Evolutionary conservation across 148 eudicot genomes (phyloP), one percentile per base, ranked within the genome.

Genomic region (Chenopodium quinoa): DNA sequence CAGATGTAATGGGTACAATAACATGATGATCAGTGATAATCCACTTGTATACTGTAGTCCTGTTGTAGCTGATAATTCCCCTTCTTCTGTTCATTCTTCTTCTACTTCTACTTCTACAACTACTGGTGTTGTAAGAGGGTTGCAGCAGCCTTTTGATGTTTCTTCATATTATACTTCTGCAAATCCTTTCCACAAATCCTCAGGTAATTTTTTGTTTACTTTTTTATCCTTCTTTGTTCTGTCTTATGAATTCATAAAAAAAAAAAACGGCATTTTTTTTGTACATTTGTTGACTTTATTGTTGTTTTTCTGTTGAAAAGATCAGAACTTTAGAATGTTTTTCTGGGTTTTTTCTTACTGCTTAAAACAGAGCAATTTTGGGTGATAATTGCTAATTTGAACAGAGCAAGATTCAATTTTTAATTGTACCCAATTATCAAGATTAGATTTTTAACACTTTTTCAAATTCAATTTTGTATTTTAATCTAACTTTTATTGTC

Each of bases 91-190:
- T 71, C 73, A 71, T 71, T 71, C 29, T 73, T 73, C 74, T 71
- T 32, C 73, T 31, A 27, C 71, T 29, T 54, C 76, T 48, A 77
- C 50, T 13, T 60, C 81, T 40, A 40, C 77, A 71, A 64, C 63
- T 54, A 71, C 70, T 75, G n/a, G 77, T 44, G 17, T 34, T 84
- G 64, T 71, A 68, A 84, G 79, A 46, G 46, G 40, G 65, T 76
- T 82, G 73, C 91, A 85, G 86, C 83, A 85, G 86, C 83, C 88
- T 85, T 88, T 88, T 87, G 89, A 84, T 87, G 82, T 81, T 84
- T 84, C 86, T 71, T 75, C 65, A 4, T 81, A 54, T 54, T 79
- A 81, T 66, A 4, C 75, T 66, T 27, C 86, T 75, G 23, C 81
- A 1, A 52, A 79, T 80, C 76, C 83, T 66, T 60, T 72, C 85